Base-by-base conservation (phyloP, 2,329 filamentous ascomycete species). In the Aspergillus pseudotamarii region DNA sequence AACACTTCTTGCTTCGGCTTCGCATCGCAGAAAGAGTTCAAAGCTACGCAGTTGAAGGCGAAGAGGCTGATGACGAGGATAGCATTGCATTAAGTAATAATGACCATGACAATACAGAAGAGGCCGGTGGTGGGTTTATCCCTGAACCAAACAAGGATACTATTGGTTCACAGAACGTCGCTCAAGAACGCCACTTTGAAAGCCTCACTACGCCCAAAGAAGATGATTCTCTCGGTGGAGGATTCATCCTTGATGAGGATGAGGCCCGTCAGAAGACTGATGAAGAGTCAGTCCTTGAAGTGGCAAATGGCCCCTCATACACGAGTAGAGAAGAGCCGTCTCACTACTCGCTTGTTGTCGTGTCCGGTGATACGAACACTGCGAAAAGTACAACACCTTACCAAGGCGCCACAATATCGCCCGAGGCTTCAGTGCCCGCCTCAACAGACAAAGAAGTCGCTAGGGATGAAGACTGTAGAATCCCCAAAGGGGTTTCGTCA, bases 21-120 rank as follows among this genome's bases (percentile, higher is more conserved):
- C 83, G 86, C 51, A 92, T 97, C 48, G 84, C 88, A 34, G 88
- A 94, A 74, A 84, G 90, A 63, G 88, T 96, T 41, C 90, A 89
- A 75, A 85, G 79, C 32, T 86, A 87, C 71, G 77, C 73, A 9
- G 66, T 72, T 57, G 74, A 78, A 58, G 71, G 73, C 28, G 75
- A 79, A 32, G 73, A 76, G 28, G 73, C 72, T 23, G 73, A 74
- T 48, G 77, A 79, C 48, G 66, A 78, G 54, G 79, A 76, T 28
- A 74, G 76, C 9, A 74, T 76, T 34, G 80, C 73, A 6, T 69
- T 72, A 53, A 78, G 68, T 43, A 63, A 70, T 36, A 69, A 73
- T 26, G 63, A 67, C 21, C 67, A 69, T 30, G 66, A 68, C 9
- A 65, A 73, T n/a, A 54, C 62, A 14, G 68, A 70, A 54, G 71